Evolutionary conservation across 2,329 filamentous ascomycete genomes (phyloP).

Genomic region (Colletotrichum trifolii): DNA sequence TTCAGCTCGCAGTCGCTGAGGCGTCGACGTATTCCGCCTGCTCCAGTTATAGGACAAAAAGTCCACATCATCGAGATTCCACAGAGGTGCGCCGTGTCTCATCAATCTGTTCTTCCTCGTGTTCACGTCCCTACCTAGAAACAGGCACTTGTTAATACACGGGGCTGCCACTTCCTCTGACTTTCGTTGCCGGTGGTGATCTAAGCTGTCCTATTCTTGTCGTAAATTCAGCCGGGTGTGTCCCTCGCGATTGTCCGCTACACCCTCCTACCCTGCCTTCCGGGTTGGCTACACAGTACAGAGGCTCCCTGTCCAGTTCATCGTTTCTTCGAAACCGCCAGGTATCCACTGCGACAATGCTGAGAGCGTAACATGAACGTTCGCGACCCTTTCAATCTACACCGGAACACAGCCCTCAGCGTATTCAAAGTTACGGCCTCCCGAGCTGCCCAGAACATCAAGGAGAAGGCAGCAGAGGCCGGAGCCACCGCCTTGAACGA

Average conservation of each 20-base stretch:
- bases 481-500: slow-evolving; percentile 61
- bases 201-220: slow-evolving; percentile 1
- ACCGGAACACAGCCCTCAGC: slow-evolving; percentile 46
- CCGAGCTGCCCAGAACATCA: slow-evolving; percentile 56
- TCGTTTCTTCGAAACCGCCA: slow-evolving; percentile 32
- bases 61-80: slow-evolving; percentile 35
- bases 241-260: no score
- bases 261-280: no score
- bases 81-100: not conserved
- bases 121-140: no score
- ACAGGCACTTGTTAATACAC: slow-evolving; percentile 32
- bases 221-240: not conserved
- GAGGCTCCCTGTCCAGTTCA: slow-evolving; percentile 24
- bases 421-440: slow-evolving; percentile 62
- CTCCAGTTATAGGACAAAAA: slow-evolving; percentile 17
- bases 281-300: no score
- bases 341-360: slow-evolving; percentile 36
- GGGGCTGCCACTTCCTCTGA: slow-evolving; percentile 1
- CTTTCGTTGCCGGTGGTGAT: slow-evolving; percentile 16
- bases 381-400: slow-evolving; percentile 56
- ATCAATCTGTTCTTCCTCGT: no score
- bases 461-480: slow-evolving; percentile 61
- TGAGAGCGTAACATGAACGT: slow-evolving; percentile 48
- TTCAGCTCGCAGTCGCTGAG: no score
- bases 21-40: not conserved